Base-by-base conservation (phyloP, 768 basidiomycete genomes). In the Collybiopsis confluens region DNA sequence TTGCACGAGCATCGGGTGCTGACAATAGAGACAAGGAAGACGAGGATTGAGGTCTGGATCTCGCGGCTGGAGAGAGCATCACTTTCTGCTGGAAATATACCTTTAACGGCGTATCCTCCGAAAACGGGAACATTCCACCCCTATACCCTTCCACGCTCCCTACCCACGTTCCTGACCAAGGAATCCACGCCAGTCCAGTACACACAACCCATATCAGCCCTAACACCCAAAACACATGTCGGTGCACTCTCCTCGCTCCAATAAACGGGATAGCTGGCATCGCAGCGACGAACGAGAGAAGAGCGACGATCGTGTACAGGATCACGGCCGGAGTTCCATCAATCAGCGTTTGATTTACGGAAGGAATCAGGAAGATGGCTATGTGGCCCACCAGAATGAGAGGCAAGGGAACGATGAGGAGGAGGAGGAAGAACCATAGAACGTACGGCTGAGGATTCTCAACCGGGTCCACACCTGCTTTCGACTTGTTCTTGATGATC, bases 71-170 rank as follows among this genome's bases (percentile, higher is more conserved):
- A 27, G 61, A 58, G 37, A 89, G 66, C 45, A 76, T 70, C 5
- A 89, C 70, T 1, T 63, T 71, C 62, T 91, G 90, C 45, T 75
- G 74, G 74, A 90, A 92, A 66, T 75, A 88, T 1, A 90, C 67
- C 58, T 88, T 90, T 61, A 90, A 68, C 0, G 88, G 88, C 4
- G 77, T 65, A 20, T 76, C 65, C 37, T 72, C 67, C 15, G 79
- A 78, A 71, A 92, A 91, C 0, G 89, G 89, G 68, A 83, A 82
- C 75, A 70, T 6, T 36, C 52, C 52, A 0, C 52, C 52, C 13
- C 36, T 21, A n/a, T 18, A 53, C 7, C 43, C 42, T 35, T 53
- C 52, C 9, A 36, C 28, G 11, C 52, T 35, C 38, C 43, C 33
- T 16, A 21, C 42, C 42, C 52, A 42, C 23, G 28, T 15, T 18